phyloP scores from a whole-genome alignment of 306 rosid species.

The Quercus gilva region DNA sequence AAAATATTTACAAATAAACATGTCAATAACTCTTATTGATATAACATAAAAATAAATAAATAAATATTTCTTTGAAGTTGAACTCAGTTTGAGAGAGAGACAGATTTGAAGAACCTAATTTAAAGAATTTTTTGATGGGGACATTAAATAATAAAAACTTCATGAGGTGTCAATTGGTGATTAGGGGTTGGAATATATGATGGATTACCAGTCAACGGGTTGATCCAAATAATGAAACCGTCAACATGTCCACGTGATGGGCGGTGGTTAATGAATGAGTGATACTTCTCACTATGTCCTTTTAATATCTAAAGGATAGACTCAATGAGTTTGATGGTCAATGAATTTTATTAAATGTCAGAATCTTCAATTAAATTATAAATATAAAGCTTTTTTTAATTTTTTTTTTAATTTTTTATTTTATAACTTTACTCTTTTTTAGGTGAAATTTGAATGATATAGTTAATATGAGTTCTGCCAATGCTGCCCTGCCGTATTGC shows the following conservation, averaged over 20 bases:
- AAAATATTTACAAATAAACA: too few species aligned
- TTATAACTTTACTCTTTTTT: too few species aligned
- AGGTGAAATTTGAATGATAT: too few species aligned
- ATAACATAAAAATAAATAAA: too few species aligned
- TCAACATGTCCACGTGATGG: constrained; percentile 30
- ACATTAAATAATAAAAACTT: not conserved
- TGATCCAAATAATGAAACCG: not conserved
- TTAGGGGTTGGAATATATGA: not conserved
- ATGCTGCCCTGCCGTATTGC: too few species aligned
- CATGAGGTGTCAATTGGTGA: not conserved
- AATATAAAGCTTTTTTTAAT: not conserved
- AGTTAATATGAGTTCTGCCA: too few species aligned
- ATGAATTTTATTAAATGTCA: too few species aligned
- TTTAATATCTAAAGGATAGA: not conserved
- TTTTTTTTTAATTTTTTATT: too few species aligned
- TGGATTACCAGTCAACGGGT: not conserved
- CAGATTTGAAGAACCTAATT: too few species aligned
- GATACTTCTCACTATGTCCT: not conserved
- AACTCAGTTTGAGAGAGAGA: too few species aligned
- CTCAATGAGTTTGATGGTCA: not conserved
- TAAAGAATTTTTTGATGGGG: not conserved
- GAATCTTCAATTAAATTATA: not conserved
- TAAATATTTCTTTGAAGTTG: too few species aligned
- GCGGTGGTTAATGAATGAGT: constrained; percentile 25
- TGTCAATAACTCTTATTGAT: too few species aligned